Conservation (phyloP, 805 yeast species). For the Metschnikowia continentalis region DNA sequence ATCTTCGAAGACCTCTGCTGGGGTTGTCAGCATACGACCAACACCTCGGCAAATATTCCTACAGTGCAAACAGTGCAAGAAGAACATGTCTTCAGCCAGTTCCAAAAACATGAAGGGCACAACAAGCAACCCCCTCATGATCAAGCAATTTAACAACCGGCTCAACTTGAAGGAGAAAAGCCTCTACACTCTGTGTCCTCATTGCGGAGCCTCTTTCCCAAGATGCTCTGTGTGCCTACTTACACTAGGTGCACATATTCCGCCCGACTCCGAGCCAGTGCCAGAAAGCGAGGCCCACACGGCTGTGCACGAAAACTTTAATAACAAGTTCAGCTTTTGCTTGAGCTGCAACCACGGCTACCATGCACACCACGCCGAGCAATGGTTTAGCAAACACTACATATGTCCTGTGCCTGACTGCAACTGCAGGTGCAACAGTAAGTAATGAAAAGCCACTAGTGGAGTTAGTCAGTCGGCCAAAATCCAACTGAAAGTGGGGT, state of each 20-base stretch:
- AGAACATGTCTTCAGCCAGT: conserved; percentile 49
- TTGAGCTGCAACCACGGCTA: conserved; percentile 87
- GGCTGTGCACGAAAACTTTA: conserved; percentile 11
- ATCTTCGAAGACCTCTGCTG: conserved; percentile 51
- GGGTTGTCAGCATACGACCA: conserved; percentile 43
- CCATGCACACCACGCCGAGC: conserved; percentile 94
- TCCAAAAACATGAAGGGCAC: conserved; percentile 16
- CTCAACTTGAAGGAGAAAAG: conserved; percentile 14
- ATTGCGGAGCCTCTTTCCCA: conserved; percentile 84
- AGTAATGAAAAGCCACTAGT: conserved; percentile 14
- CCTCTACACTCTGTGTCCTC: conserved; percentile 54
- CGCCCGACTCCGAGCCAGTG: conserved; percentile 27
- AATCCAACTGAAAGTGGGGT: too few species aligned
- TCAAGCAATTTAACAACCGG: conserved; percentile 35
- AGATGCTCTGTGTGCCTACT: conserved; percentile 85
- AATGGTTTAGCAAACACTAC: conserved; percentile 86
- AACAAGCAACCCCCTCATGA: conserved; percentile 15
- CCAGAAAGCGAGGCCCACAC: neutral
- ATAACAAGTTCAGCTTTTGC: conserved; percentile 86
- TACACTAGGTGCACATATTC: conserved; percentile 67
- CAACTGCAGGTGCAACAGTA: conserved; percentile 71
- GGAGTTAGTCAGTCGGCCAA: neutral
- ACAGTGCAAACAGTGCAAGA: conserved; percentile 80
- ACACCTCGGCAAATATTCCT: conserved; percentile 72
- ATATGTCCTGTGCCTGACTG: conserved; percentile 96